Percentiles rank a stretch among this genome's conserved stretches.
Evolutionary conservation across 306 rosid genomes (phyloP).

Genomic region (Dalbergia oliveri): DNA sequence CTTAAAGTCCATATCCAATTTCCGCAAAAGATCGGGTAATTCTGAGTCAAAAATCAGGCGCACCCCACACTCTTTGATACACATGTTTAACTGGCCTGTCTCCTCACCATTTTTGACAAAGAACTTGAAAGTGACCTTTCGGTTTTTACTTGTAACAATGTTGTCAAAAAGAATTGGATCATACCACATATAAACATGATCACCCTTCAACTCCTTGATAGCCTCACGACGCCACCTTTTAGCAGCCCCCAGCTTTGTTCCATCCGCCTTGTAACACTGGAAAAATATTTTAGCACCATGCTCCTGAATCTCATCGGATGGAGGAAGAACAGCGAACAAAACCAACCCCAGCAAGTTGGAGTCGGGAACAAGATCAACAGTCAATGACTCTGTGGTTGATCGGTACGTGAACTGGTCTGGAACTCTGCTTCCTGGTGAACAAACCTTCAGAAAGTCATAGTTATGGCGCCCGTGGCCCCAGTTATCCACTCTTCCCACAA

Average conservation of each 20-base stretch:
- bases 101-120: background rate
- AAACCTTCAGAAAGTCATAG: background rate
- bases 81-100: background rate
- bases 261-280: background rate
- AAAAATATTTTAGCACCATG: background rate
- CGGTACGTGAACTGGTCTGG: background rate
- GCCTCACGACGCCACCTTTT: background rate
- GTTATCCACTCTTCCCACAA: background rate
- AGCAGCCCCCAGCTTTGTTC: background rate
- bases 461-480: background rate
- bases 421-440: slow-evolving; percentile 15
- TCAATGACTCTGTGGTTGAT: background rate
- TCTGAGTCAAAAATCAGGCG: no score
- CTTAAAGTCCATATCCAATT: no score
- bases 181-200: slow-evolving; percentile 8
- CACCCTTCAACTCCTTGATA: background rate
- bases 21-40: no score
- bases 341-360: background rate
- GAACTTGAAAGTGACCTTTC: background rate
- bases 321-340: background rate
- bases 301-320: background rate
- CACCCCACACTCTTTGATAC: background rate
- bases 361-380: background rate
- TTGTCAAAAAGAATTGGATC: slow-evolving; percentile 10
- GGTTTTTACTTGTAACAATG: background rate